Percentiles rank a stretch among this genome's conserved stretches.
phyloP scores from a whole-genome alignment of 176 grass and related monocot genomes.

The Phragmites australis region DNA sequence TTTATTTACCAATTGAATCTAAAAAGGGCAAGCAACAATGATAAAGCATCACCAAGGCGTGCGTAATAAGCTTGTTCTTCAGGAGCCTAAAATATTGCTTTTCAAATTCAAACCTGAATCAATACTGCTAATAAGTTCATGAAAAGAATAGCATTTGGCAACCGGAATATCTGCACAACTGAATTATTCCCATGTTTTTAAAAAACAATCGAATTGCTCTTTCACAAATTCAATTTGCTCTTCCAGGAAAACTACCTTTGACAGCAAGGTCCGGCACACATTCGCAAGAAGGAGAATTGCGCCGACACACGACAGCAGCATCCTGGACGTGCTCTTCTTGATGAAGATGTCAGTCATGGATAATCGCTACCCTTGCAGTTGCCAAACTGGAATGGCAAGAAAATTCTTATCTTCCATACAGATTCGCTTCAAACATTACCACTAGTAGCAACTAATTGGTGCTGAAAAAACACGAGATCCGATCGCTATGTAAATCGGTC shows the following conservation, averaged over 20 bases:
- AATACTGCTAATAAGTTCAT: background rate
- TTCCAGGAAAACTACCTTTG: conserved; percentile 49
- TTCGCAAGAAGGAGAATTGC: conserved; percentile 31
- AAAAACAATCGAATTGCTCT: background rate
- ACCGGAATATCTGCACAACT: background rate
- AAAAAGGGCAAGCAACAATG: background rate
- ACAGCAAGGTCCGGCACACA: conserved; percentile 40
- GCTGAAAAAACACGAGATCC: conserved; percentile 9
- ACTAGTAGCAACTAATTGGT: background rate
- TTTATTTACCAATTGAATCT: conserved; percentile 1
- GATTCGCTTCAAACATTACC: background rate
- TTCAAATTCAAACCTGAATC: background rate
- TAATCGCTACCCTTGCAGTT: background rate
- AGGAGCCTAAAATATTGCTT: background rate
- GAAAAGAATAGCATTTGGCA: background rate
- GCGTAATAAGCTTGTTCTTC: background rate
- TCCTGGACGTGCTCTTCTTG: conserved; percentile 41
- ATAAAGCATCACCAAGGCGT: background rate
- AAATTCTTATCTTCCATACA: background rate
- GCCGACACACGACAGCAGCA: conserved; percentile 48
- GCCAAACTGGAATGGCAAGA: background rate
- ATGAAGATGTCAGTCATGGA: conserved; percentile 65
- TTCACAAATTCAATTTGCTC: background rate
- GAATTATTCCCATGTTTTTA: background rate
- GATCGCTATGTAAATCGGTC: background rate